Percentiles rank a stretch among this genome's conserved stretches.
Evolutionary conservation across 257 asterid species (phyloP).

Genomic region (Nicotiana sylvestris): DNA sequence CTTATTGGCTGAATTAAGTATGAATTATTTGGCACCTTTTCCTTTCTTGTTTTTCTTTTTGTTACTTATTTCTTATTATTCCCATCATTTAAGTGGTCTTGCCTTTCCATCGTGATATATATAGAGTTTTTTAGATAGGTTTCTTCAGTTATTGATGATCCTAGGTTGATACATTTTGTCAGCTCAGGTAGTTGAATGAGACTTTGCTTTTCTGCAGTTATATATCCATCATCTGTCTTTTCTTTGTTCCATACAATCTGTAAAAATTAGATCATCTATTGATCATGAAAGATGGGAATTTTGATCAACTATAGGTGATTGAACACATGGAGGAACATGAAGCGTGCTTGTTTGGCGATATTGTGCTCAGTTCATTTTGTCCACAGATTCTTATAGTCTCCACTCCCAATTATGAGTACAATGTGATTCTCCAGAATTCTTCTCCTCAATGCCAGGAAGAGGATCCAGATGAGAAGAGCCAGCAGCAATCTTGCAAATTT

Average conservation of each 20-base stretch:
- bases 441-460: constrained; percentile 53
- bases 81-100: background rate
- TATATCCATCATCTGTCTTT: background rate
- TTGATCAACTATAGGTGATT: constrained; percentile 54
- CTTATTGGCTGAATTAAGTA: background rate
- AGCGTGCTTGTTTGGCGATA: constrained; percentile 69
- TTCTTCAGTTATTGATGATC: background rate
- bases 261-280: background rate
- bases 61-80: background rate
- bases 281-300: constrained; percentile 3
- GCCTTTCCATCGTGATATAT: background rate
- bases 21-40: background rate
- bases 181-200: background rate
- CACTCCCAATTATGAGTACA: constrained; percentile 94
- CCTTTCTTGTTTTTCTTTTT: background rate
- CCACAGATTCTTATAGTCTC: constrained; percentile 81
- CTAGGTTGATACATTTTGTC: background rate
- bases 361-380: constrained; percentile 57
- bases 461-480: constrained; percentile 59
- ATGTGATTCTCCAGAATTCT: constrained; percentile 71
- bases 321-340: constrained; percentile 96
- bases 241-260: background rate
- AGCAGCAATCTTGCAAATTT: constrained; percentile 50
- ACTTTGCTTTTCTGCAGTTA: background rate
- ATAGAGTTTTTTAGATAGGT: background rate